These are phyloP conservation scores for Metschnikowia shivogae DNA, from an alignment of 805 yeast genomes.

Conservation along the genomic window DNA sequence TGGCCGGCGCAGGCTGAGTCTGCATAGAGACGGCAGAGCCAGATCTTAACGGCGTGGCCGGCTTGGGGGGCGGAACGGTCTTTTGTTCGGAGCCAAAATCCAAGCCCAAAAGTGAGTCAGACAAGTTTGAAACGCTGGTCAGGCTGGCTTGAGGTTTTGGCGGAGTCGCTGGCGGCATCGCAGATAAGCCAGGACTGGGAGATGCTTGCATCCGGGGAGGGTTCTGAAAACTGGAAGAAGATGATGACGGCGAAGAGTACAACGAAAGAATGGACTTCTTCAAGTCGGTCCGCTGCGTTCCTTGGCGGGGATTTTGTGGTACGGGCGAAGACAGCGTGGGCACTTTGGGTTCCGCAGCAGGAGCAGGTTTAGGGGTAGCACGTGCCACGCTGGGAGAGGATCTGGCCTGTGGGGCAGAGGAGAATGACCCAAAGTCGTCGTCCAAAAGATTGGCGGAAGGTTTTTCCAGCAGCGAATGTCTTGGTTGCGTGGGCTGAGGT, in stretches of 20 bases:
- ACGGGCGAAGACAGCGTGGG: slow-evolving; percentile 10
- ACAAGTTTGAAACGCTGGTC: slow-evolving; percentile 11
- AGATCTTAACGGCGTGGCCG: background rate
- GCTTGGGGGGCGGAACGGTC: background rate
- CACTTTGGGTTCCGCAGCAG: slow-evolving; percentile 7
- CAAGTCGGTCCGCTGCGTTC: slow-evolving; percentile 45
- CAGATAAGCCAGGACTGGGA: background rate
- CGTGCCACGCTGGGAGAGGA: slow-evolving; percentile 2
- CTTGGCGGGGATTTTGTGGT: slow-evolving; percentile 9
- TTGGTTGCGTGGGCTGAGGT: background rate
- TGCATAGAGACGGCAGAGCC: background rate
- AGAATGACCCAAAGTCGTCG: slow-evolving; percentile 41
- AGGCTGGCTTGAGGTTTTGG: slow-evolving; percentile 4
- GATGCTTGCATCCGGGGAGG: slow-evolving; percentile 1
- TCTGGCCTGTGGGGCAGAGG: slow-evolving; percentile 23
- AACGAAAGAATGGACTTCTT: slow-evolving; percentile 88
- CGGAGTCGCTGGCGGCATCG: slow-evolving; percentile 2
- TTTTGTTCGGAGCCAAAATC: slow-evolving; percentile 12
- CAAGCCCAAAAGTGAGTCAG: slow-evolving; percentile 23
- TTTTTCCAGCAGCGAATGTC: background rate
- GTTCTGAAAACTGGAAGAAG: slow-evolving; percentile 27
- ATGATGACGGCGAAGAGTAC: slow-evolving; percentile 61
- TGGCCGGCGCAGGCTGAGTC: background rate
- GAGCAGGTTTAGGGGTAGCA: slow-evolving; percentile 7
- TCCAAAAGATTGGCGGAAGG: slow-evolving; percentile 21